Evolutionary conservation across 306 rosid genomes (phyloP).

Genomic region (Malus fusca): DNA sequence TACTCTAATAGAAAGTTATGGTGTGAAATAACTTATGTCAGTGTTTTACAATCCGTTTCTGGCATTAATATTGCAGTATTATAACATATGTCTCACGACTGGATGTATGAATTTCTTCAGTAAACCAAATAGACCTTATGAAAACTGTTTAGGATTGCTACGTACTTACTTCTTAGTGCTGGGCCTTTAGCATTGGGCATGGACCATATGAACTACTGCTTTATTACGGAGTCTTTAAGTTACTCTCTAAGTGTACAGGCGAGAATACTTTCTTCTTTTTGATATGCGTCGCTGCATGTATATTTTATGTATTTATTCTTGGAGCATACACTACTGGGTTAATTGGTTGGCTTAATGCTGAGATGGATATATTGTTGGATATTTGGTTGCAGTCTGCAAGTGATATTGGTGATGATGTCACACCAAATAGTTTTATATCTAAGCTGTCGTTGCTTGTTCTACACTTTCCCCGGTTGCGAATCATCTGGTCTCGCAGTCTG

Average conservation of each 20-base stretch:
- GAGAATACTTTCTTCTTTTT: not conserved
- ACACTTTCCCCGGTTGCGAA: conserved; percentile 86
- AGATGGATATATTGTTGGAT: conserved; percentile 10
- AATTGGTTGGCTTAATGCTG: conserved; percentile 4
- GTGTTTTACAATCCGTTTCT: not conserved
- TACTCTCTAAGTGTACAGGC: not conserved
- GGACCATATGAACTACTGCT: not conserved
- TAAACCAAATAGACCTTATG: not conserved
- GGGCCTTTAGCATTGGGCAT: not conserved
- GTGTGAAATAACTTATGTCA: not conserved
- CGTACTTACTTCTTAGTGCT: not conserved
- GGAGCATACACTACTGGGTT: not conserved
- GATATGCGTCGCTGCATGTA: not conserved
- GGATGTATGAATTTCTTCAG: not conserved
- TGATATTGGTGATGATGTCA: conserved; percentile 92
- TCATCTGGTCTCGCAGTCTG: conserved; percentile 93
- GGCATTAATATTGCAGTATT: not conserved
- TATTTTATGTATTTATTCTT: not conserved
- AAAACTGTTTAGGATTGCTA: not conserved
- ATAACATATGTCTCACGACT: not conserved
- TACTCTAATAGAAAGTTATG: not conserved
- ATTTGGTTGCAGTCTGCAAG: conserved; percentile 67
- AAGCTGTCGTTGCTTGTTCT: conserved; percentile 83
- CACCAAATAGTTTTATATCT: conserved; percentile 81
- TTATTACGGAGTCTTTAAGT: not conserved